Base-by-base conservation (phyloP, 768 basidiomycete genomes). In the Trametes cubensis region DNA sequence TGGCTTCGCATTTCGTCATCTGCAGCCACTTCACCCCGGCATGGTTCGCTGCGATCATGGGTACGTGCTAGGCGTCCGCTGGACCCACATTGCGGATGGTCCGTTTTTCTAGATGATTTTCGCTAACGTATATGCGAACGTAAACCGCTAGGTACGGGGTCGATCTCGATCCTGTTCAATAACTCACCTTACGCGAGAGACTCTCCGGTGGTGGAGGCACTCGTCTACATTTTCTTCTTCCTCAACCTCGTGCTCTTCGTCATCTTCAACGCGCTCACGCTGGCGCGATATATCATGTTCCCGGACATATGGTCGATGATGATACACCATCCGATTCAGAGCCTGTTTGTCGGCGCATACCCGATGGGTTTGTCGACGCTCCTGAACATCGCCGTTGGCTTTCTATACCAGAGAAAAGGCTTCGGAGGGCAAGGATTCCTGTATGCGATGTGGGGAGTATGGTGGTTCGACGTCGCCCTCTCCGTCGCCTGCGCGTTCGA, bases 291-390 rank as follows among this genome's bases (percentile, higher is more conserved):
- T 70, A 73, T 74, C 50, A 62, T 81, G 34, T 85, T 82, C 62
- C 85, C 85, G 0, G 77, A 78, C 38, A 77, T 83, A 34, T 85
- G 83, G 82, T 63, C 66, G 0, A 69, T 72, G 6, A 83, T 83
- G 79, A 61, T 86, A 21, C 73, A 65, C 2, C 81, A 83, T 62
- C 82, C 84, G 5, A 73, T 74, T 4, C 80, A 83, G 57, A 81
- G 81, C 62, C 75, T 85, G 39, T 86, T 76, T 65, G 73, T 82
- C 3, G 77, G 78, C 34, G 75, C 74, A 7, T 79, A 76, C 64
- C 85, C 86, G 0, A 89, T 88, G 86, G 87, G 81, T 15, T 79
- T 76, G 5, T 77, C 83, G 2, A 88, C 87, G 0, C 71, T 89
- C 38, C 80, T 89, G 55, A 83, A 78, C 57, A 74, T 81, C 41